Base-by-base conservation (phyloP, 768 basidiomycete species). In the Gloeostereum incarnatum region DNA sequence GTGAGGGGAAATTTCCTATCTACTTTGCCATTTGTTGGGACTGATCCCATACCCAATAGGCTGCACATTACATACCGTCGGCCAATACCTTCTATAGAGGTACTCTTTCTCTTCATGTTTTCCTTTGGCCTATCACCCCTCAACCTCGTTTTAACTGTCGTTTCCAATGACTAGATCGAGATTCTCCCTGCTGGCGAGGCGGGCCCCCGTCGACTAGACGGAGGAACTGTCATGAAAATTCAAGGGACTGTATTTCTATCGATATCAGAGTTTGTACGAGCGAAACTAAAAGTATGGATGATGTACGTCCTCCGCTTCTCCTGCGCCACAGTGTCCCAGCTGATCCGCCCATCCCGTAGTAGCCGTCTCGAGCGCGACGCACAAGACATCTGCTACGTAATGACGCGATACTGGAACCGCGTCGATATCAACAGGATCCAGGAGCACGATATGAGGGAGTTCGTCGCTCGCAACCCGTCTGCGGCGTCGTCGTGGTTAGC, bases 341-440 rank as follows among this genome's bases (percentile, higher is more conserved):
- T 45, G 49, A 42, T 31, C 45, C 36, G 31, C 47, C 36, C 22
- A 40, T 36, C 24, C 42, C 42, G 42, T 58, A 87, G 85, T 53
- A 79, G 82, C 37, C 73, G 74, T 25, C 64, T 66, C 17, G 81
- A 86, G 40, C 63, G 71, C 40, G 87, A 90, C 50, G 86, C 86
- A 6, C 75, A 76, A 47, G 87, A 90, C 45, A 86, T 90, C 48
- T 55, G 66, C 30, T 88, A 75, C 52, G 68, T 75, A 26, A 63
- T 91, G 49, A 66, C 73, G 41, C 75, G 74, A 39, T 85, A 81
- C 52, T 89, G 87, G 86, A 83, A 81, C 53, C 68, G 71, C 39
- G 73, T 90, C 44, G 87, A 90, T 57, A 77, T 89, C 47, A 90
- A 90, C 54, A 82, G 87, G 47, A 80, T 90, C 42, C 78, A 80